phyloP scores from a whole-genome alignment of 2,329 filamentous ascomycete species.

The Gaeumannomyces sp. region DNA sequence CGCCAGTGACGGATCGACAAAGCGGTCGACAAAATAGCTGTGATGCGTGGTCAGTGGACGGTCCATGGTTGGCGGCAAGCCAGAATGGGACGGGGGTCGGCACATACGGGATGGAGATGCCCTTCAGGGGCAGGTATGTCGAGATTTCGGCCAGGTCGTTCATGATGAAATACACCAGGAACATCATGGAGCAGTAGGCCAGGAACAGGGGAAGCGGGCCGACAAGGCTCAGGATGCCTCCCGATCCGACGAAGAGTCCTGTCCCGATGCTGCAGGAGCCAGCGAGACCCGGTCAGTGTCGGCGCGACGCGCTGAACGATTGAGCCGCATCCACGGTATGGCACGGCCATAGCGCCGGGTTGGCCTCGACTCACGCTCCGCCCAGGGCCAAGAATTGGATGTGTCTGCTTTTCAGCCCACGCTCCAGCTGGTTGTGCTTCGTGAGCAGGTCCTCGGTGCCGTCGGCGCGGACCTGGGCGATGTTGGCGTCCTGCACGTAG shows the following conservation, averaged over 20 bases:
- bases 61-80: constrained; percentile 18
- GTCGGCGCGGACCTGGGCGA: constrained; percentile 8
- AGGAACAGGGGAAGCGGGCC: constrained; percentile 65
- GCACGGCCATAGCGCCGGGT: too few species aligned
- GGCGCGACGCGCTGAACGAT: too few species aligned
- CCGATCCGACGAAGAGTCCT: constrained; percentile 23
- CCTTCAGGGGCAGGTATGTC: constrained; percentile 47
- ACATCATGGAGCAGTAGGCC: constrained; percentile 55
- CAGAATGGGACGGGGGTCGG: constrained; percentile 36
- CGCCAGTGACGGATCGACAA: constrained; percentile 48
- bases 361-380: constrained; percentile 11
- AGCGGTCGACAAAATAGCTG: constrained; percentile 44
- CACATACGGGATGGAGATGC: constrained; percentile 45
- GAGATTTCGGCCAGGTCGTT: constrained; percentile 50
- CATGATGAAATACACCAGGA: constrained; percentile 44
- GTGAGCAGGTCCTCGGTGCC: constrained; percentile 20
- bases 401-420: constrained; percentile 26
- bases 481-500: constrained; percentile 2
- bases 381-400: constrained; percentile 31
- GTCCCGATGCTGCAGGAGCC: constrained; percentile 20
- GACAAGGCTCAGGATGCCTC: constrained; percentile 23
- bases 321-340: too few species aligned
- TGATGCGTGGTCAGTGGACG: neutral
- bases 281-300: neutral
- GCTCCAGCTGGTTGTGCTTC: constrained; percentile 25